Percentiles rank a stretch among this genome's conserved stretches.
Evolutionary conservation across 2,329 filamentous ascomycete species (phyloP).

Genomic region (Stemphylium vesicarium): DNA sequence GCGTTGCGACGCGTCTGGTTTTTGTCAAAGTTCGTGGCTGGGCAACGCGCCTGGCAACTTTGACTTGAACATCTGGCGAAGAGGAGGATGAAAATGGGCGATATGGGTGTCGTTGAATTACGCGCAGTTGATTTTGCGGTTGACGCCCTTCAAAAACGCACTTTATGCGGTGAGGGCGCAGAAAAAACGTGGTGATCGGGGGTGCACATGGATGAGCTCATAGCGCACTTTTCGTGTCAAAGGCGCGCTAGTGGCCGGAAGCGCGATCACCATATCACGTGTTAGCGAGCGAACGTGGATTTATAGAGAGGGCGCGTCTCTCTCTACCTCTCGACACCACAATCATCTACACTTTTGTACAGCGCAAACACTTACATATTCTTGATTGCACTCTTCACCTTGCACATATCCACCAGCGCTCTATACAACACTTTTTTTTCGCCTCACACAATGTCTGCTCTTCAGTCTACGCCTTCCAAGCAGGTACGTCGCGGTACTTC

Average conservation of each 20-base stretch:
- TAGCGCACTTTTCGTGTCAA: slow-evolving; percentile 29
- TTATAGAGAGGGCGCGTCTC: slow-evolving; percentile 33
- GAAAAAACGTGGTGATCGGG: slow-evolving; percentile 10
- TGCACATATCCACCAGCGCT: slow-evolving; percentile 16
- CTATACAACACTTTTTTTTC: slow-evolving; percentile 14
- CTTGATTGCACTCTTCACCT: slow-evolving; percentile 23
- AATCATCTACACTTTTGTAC: slow-evolving; percentile 31
- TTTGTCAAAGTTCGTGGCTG: slow-evolving; percentile 35
- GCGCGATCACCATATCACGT: slow-evolving; percentile 31
- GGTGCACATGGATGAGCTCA: slow-evolving; percentile 33
- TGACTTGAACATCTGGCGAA: slow-evolving; percentile 6
- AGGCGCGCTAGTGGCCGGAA: slow-evolving; percentile 24
- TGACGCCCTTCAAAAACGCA: background rate
- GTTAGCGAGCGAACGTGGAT: slow-evolving; percentile 20
- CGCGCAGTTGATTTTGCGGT: background rate
- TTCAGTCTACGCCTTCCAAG: slow-evolving; percentile 74
- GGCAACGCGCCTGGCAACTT: slow-evolving; percentile 23
- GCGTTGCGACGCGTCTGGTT: slow-evolving; percentile 42
- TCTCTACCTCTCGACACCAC: slow-evolving; percentile 25
- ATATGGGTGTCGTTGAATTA: slow-evolving; percentile 28
- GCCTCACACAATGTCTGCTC: slow-evolving; percentile 69
- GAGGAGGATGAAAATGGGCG: background rate
- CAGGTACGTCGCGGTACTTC: slow-evolving; percentile 60
- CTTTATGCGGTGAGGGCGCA: background rate
- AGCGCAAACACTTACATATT: slow-evolving; percentile 23